Base-by-base conservation (phyloP, 2,329 filamentous ascomycete species). In the Colletotrichum somersetense region DNA sequence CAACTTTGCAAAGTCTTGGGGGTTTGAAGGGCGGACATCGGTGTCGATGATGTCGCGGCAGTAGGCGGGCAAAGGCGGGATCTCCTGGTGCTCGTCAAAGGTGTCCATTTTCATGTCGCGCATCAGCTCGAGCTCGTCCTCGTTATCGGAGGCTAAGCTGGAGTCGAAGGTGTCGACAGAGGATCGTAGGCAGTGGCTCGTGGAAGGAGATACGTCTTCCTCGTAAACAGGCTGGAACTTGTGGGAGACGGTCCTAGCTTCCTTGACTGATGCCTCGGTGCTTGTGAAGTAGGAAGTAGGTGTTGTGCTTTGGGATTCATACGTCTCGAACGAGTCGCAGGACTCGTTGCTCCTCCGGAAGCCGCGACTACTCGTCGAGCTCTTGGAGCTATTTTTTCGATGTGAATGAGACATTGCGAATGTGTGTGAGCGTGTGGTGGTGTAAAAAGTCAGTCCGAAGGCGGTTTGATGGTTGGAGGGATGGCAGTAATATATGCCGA, bases 141-240 rank as follows among this genome's bases (percentile, higher is more conserved):
- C 89, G 55, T 90, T 86, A 55, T 89, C 85, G 4, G 91, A 93
- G 42, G 88, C 84, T 42, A 89, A 84, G 3, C 91, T 93, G 6
- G 95, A 97, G 77, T 91, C 90, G 80, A 95, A 97, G 1, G 95
- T 97, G 73, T 94, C 92, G 75, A 90, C 87, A 0, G 94, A 96
- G 35, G 89, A 86, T 57, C 88, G 85, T 2, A 86, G 81, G 75
- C 85, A 86, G 68, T 82, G 77, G 67, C 79, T 82, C 11, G 84
- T 84, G 23, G 78, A 78, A 5, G 83, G 83, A 5, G 83, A 83
- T 38, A 84, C 76, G 69, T 85, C 81, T 62, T 81, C 73, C 46
- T 75, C 52, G 20, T 73, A 61, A 26, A 76, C 74, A 1, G 75
- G 75, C 38, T 73, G 73, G 52, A 75, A 75, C 35, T 76, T 76